Evolutionary conservation across 78 protist genomes (phyloP), one percentile per base, ranked within the genome.

Genomic region (Guillardia theta): DNA sequence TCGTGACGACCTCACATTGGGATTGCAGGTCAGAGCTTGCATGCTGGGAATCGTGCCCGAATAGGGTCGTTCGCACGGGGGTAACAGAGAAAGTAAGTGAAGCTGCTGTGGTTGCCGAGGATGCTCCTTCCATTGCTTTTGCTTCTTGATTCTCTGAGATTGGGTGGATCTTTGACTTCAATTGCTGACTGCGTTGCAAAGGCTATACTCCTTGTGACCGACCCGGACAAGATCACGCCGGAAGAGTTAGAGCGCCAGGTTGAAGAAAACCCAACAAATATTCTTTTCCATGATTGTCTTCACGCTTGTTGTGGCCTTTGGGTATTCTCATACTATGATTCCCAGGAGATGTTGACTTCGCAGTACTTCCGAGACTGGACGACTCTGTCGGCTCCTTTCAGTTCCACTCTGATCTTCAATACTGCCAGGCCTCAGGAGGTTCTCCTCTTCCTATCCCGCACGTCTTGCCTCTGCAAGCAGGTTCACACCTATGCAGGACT

Each of bases 221-320:
- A 78, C 90, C 90, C 90, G 2, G 90, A 78, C 50, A 78, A 78
- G 90, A 78, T 78, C 43, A 43, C 44, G 30, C 90, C 18, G n/a
- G 90, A 78, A 5, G 90, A 78, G 50, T 48, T 78, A 46, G 22
- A 24, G 48, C 90, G 90, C 50, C 90, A 78, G 90, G 90, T 78
- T 5, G 53, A 24, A 9, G 39, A 9, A n/a, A n/a, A n/a, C n/a
- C n/a, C n/a, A n/a, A n/a, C n/a, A n/a, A n/a, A n/a, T n/a, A n/a
- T n/a, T n/a, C n/a, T n/a, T n/a, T n/a, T n/a, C n/a, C n/a, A n/a
- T n/a, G n/a, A n/a, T n/a, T n/a, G n/a, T n/a, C n/a, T n/a, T n/a
- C n/a, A n/a, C n/a, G n/a, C n/a, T n/a, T n/a, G n/a, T n/a, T n/a
- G n/a, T n/a, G n/a, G n/a, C n/a, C n/a, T n/a, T n/a, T n/a, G n/a